phyloP scores from a whole-genome alignment of 202 grass and related monocot species.

The Cymbopogon flexuosus region DNA sequence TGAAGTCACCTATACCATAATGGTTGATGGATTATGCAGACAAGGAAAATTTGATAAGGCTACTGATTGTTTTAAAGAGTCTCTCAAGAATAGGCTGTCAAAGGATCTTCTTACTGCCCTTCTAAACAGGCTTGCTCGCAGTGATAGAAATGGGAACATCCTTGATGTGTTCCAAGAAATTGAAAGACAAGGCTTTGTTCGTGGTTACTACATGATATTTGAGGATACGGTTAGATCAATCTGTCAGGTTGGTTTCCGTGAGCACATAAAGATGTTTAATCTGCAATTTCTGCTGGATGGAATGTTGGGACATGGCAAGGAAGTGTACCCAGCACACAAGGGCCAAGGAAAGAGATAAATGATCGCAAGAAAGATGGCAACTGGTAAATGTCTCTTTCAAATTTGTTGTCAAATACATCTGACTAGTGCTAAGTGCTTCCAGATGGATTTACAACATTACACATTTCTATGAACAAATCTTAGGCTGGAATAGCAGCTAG shows the following conservation, averaged over 20 bases:
- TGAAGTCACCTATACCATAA: slow-evolving; percentile 54
- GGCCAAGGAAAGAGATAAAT: background rate
- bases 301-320: slow-evolving; percentile 40
- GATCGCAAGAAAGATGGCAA: background rate
- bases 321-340: slow-evolving; percentile 26
- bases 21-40: slow-evolving; percentile 48
- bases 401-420: background rate
- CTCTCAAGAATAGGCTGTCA: slow-evolving; percentile 43
- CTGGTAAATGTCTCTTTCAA: background rate
- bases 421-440: background rate
- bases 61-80: slow-evolving; percentile 33
- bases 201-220: slow-evolving; percentile 41
- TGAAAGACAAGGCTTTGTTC: slow-evolving; percentile 18
- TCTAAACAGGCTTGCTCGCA: slow-evolving; percentile 48
- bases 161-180: slow-evolving; percentile 21
- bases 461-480: background rate
- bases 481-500: background rate
- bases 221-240: slow-evolving; percentile 41
- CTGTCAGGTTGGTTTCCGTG: slow-evolving; percentile 59
- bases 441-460: background rate
- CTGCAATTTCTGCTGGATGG: slow-evolving; percentile 52
- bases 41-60: slow-evolving; percentile 42
- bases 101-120: slow-evolving; percentile 45
- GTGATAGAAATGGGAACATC: slow-evolving; percentile 42
- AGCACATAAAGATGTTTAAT: slow-evolving; percentile 32